These are phyloP conservation scores for Pseudozyma thailandica DNA, from an alignment of 1,284 basidiomycete species.

Conservation along the genomic window DNA sequence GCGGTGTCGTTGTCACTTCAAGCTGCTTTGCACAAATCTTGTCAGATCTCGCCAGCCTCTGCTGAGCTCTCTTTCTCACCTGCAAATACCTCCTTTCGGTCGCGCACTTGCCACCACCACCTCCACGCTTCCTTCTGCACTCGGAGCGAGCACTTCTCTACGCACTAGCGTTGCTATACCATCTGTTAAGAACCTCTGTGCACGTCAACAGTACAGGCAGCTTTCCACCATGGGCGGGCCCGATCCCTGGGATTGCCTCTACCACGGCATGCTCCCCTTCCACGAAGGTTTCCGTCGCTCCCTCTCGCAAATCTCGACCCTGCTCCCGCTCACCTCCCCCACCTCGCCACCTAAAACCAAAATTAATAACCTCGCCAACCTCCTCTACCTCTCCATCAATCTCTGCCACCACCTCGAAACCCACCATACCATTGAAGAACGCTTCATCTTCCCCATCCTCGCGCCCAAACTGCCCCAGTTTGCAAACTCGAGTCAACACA, in stretches of 20 bases:
- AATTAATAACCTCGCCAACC: constrained; percentile 12
- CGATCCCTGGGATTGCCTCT: constrained; percentile 48
- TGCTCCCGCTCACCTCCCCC: constrained; percentile 21
- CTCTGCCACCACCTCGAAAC: constrained; percentile 47
- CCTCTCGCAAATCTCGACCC: constrained; percentile 28
- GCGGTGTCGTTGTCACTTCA: background rate
- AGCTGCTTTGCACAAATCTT: background rate
- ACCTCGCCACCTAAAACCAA: constrained; percentile 14
- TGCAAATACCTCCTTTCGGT: background rate
- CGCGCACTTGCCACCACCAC: background rate
- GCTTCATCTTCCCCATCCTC: constrained; percentile 58
- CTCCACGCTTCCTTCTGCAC: background rate
- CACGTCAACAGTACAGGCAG: too few relatives aligned
- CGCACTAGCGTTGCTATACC: background rate
- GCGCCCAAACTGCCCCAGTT: constrained; percentile 58
- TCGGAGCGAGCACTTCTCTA: too few relatives aligned
- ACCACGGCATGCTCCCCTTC: constrained; percentile 53
- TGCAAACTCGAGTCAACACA: constrained; percentile 37
- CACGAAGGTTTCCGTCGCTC: constrained; percentile 49
- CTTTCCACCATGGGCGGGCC: constrained; percentile 22
- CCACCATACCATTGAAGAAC: constrained; percentile 63
- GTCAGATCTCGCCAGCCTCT: background rate
- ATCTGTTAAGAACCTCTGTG: background rate
- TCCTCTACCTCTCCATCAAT: constrained; percentile 24
- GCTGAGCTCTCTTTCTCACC: background rate